Evolutionary conservation across 2,329 filamentous ascomycete species (phyloP).

Genomic region (Fusarium subtropicale): DNA sequence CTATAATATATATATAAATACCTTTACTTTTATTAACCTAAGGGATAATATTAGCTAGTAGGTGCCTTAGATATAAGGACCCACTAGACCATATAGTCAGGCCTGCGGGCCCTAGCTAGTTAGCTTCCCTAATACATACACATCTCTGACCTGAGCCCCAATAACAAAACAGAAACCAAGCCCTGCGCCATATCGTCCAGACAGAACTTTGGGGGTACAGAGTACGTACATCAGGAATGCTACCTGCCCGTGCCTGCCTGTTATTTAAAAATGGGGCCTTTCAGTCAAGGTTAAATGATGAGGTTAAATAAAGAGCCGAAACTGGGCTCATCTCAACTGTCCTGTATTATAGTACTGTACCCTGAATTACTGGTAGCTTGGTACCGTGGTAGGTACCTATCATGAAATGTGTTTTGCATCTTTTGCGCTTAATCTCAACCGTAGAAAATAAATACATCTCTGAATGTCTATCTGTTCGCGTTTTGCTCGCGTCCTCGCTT

Average conservation of each 20-base stretch:
- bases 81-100: no score
- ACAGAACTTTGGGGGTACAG: not conserved
- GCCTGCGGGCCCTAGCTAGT: no score
- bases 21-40: no score
- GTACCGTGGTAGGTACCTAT: no score
- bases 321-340: not conserved
- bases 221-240: not conserved
- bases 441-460: not conserved
- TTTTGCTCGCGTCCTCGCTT: constrained; percentile 24
- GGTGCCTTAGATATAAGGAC: no score
- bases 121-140: no score
- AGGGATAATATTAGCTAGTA: no score
- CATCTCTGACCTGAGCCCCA: no score
- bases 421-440: constrained; percentile 11
- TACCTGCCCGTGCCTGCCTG: not conserved
- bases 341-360: not conserved
- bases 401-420: not conserved
- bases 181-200: constrained; percentile 4
- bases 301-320: constrained; percentile 12
- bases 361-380: not conserved
- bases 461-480: not conserved
- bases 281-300: constrained; percentile 7
- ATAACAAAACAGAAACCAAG: not conserved
- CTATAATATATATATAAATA: no score
- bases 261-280: constrained; percentile 1